Evolutionary conservation across 495 filamentous ascomycete genomes (phyloP).

Genomic region (Aspergillus heteromorphus): DNA sequence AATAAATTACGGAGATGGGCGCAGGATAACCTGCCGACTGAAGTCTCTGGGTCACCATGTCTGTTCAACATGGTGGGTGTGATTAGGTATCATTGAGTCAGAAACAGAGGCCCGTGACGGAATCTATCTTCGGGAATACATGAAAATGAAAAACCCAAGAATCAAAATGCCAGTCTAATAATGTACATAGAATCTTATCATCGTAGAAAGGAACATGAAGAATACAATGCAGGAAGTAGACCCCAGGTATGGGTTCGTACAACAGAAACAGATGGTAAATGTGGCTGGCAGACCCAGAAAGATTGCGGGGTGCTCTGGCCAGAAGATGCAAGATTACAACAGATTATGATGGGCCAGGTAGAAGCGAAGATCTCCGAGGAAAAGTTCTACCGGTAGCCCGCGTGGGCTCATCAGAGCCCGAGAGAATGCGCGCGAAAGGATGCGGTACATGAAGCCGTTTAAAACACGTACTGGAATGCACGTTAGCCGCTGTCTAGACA

Average conservation of each 20-base stretch:
- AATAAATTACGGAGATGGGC: too few species aligned
- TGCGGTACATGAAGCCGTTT: background rate
- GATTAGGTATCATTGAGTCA: background rate
- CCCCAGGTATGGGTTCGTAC: background rate
- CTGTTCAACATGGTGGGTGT: background rate
- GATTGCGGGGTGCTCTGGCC: background rate
- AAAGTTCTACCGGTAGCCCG: background rate
- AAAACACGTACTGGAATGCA: constrained; percentile 13
- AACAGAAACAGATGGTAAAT: background rate
- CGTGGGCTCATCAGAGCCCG: background rate
- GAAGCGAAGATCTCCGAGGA: background rate
- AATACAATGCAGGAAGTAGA: background rate
- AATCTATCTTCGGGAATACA: background rate
- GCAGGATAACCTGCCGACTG: too few species aligned
- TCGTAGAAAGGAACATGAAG: background rate
- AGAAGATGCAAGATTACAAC: background rate
- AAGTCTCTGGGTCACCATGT: background rate
- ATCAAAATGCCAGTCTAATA: constrained; percentile 5
- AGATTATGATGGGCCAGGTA: background rate
- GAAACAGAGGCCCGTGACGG: too few species aligned
- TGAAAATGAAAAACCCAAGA: constrained; percentile 2
- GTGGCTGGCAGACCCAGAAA: background rate
- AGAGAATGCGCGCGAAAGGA: background rate
- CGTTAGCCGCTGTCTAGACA: background rate
- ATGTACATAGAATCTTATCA: constrained; percentile 14